These are phyloP conservation scores for Ophiostoma montium DNA, from an alignment of 2,329 filamentous ascomycete species.

Conservation along the genomic window DNA sequence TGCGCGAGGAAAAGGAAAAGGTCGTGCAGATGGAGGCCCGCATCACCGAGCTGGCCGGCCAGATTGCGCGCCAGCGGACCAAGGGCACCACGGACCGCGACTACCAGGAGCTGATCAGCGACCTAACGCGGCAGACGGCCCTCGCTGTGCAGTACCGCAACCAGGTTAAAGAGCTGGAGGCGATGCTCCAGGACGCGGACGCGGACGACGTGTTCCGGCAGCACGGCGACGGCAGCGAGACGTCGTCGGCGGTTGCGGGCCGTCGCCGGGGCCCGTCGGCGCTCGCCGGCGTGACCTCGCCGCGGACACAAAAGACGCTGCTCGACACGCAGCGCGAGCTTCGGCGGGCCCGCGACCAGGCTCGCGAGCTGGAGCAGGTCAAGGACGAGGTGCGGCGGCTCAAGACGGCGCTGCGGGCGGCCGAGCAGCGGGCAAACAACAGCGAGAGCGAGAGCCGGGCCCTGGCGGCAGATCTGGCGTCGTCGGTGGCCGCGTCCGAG, in stretches of 20 bases:
- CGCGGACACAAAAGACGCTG: conserved; percentile 35
- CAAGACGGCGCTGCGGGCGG: conserved; percentile 33
- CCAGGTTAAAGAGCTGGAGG: conserved; percentile 45
- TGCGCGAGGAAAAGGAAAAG: conserved; percentile 54
- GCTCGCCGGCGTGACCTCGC: conserved; percentile 25
- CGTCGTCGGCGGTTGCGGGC: not conserved
- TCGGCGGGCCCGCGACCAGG: conserved; percentile 37
- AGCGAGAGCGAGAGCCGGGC: conserved; percentile 24
- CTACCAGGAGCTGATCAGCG: conserved; percentile 34
- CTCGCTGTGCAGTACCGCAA: conserved; percentile 43
- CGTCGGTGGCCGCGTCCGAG: conserved; percentile 16
- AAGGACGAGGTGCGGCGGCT: conserved; percentile 39
- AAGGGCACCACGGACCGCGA: conserved; percentile 28
- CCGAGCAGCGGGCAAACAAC: conserved; percentile 29
- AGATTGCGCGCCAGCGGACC: conserved; percentile 30
- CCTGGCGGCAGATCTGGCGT: conserved; percentile 19
- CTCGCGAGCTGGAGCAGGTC: conserved; percentile 36
- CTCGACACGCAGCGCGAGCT: conserved; percentile 40
- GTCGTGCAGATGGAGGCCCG: conserved; percentile 49
- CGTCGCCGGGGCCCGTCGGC: conserved; percentile 11
- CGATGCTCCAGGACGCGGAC: conserved; percentile 26
- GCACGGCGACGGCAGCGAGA: not conserved
- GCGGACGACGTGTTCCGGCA: not conserved
- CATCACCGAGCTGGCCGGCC: conserved; percentile 44
- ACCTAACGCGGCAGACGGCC: conserved; percentile 43